Conservation (phyloP, 352 stramenopile genomes). For the Globisporangium uncinulatum region DNA sequence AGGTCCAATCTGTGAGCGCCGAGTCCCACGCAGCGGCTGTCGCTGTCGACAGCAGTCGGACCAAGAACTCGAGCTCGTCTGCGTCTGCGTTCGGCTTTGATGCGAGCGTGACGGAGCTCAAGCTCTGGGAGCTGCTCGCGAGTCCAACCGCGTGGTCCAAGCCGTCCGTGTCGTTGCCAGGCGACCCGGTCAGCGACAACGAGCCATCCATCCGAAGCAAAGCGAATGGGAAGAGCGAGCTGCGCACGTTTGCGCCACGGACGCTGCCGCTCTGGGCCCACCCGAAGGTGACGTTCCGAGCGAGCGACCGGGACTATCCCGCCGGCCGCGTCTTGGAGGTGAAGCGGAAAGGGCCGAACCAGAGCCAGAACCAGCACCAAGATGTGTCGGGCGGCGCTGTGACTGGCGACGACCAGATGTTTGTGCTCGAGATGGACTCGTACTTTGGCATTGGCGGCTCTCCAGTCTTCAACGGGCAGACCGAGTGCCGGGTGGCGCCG, state of each 20-base stretch:
- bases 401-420: constrained; percentile 60
- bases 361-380: neutral
- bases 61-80: constrained; percentile 21
- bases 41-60: constrained; percentile 5
- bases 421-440: constrained; percentile 84
- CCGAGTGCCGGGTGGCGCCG: constrained; percentile 21
- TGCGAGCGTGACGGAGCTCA: constrained; percentile 50
- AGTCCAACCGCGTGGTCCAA: constrained; percentile 19
- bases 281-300: constrained; percentile 66
- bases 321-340: constrained; percentile 56
- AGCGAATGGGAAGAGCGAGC: constrained; percentile 41
- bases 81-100: constrained; percentile 65
- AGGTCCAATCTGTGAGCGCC: constrained; percentile 4
- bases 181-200: constrained; percentile 5
- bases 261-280: constrained; percentile 71
- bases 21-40: neutral
- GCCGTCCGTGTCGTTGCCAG: constrained; percentile 15
- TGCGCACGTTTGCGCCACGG: constrained; percentile 59
- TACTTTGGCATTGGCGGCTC: constrained; percentile 82
- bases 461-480: constrained; percentile 59
- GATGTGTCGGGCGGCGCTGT: constrained; percentile 28
- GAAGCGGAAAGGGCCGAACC: constrained; percentile 66
- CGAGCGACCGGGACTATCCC: constrained; percentile 42
- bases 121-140: constrained; percentile 47
- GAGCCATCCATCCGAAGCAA: constrained; percentile 13